Base-by-base conservation (phyloP, 805 yeast genomes). In the Candida maltosa region DNA sequence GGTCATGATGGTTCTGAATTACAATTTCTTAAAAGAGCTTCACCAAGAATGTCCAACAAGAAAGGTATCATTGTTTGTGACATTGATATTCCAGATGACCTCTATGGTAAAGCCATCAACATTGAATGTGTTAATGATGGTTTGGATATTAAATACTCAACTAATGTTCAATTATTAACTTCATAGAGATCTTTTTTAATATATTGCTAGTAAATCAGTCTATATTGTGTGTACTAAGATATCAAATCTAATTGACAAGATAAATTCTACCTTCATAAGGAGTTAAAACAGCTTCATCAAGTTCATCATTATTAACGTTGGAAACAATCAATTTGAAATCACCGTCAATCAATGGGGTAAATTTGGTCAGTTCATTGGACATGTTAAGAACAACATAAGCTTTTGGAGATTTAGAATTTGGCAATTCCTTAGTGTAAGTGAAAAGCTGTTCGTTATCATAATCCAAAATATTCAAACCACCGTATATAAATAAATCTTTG, bases 11-110 rank as follows among this genome's bases (percentile, higher is more conserved):
- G 62, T 5, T 72, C 72, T 29, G 85, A 80, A 48, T 53, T 91
- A 18, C 58, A 73, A 25, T 68, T 82, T 27, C 62, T 91, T 29
- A 87, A 86, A 51, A 76, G 97, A 49, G 83, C 87, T 4, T 80
- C 84, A 17, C 93, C 93, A 2, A 66, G 48, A 32, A 34, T 61
- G 34, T 37, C 39, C 1, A 64, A 62, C 1, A 62, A 56, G 45
- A 57, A 52, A 38, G 76, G 73, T 20, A 53, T 45, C 19, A 61
- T 75, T 2, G 16, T 24, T 7, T 70, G 80, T 47, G 67, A 63
- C 5, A 44, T 84, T 26, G 64, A 69, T 3, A 58, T 83, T 11
- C 76, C 78, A 9, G 68, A 63, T 3, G 74, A 69, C 2, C 36
- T 80, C 6, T 50, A 52, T 25, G 83, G 83, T 0, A 48, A 51